These are phyloP conservation scores for Mycena olivaceomarginata DNA, from an alignment of 768 basidiomycete species.

Conservation along the genomic window DNA sequence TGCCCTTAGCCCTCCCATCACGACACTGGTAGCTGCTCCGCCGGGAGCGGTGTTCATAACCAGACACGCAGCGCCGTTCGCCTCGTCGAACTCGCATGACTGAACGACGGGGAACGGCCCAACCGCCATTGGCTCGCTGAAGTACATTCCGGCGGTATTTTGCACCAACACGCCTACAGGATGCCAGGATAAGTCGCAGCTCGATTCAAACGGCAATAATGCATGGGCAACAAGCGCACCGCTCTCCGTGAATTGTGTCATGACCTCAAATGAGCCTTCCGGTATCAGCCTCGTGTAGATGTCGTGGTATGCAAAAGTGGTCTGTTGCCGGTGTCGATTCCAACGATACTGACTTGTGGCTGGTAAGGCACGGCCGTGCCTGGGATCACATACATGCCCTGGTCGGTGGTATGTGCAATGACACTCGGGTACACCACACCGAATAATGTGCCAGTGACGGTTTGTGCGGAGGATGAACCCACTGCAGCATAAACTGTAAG, in stretches of 20 bases:
- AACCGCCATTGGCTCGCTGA: neutral
- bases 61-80: neutral
- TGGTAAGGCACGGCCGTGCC: neutral
- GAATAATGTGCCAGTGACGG: slow-evolving; percentile 6
- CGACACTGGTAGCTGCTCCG: neutral
- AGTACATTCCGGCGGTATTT: slow-evolving; percentile 1
- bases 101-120: slow-evolving; percentile 14
- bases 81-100: neutral
- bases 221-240: neutral
- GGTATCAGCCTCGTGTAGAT: neutral
- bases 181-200: neutral
- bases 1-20: neutral
- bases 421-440: neutral
- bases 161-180: slow-evolving; percentile 13
- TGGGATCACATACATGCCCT: neutral
- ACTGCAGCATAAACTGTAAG: neutral
- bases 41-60: neutral
- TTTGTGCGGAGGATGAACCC: neutral
- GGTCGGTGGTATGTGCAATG: neutral
- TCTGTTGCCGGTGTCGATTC: slow-evolving; percentile 11
- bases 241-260: neutral
- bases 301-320: slow-evolving; percentile 17
- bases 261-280: neutral
- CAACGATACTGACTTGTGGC: neutral
- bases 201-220: neutral